These are phyloP conservation scores for Pelagomonas calceolata DNA, from an alignment of 108 stramenopile species.

Conservation along the genomic window DNA sequence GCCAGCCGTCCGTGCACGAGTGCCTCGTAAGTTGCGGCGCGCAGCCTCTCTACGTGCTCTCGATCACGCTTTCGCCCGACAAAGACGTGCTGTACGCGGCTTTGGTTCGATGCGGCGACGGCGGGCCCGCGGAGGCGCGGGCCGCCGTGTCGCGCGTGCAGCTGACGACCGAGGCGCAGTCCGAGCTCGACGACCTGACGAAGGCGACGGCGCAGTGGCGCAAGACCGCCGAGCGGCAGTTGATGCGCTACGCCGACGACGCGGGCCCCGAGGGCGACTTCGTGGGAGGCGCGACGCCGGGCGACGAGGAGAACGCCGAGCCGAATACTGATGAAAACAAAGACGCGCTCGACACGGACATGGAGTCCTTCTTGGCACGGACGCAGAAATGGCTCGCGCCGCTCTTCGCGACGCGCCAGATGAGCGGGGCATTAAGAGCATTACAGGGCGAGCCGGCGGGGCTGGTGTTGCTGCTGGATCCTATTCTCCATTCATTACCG, in stretches of 20 bases:
- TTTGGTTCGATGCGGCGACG: background rate
- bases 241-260: background rate
- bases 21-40: conserved; percentile 4
- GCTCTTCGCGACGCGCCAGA: background rate
- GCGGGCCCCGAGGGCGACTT: no score
- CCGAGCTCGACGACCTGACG: background rate
- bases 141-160: conserved; percentile 12
- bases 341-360: background rate
- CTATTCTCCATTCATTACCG: conserved; percentile 16
- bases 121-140: background rate
- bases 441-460: background rate
- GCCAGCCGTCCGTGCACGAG: background rate
- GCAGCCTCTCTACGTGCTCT: conserved; percentile 3
- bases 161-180: conserved; percentile 3
- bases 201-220: background rate
- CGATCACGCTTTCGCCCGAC: conserved; percentile 9
- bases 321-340: background rate
- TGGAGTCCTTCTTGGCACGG: conserved; percentile 7
- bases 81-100: conserved; percentile 13
- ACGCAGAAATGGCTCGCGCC: background rate
- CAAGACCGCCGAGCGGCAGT: background rate
- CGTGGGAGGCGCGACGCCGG: no score
- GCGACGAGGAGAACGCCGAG: conserved; percentile 1
- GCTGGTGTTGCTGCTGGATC: conserved; percentile 20
- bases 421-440: background rate